Evolutionary conservation across 495 filamentous ascomycete species (phyloP).

Genomic region (Hyphodiscus hymeniophilus): DNA sequence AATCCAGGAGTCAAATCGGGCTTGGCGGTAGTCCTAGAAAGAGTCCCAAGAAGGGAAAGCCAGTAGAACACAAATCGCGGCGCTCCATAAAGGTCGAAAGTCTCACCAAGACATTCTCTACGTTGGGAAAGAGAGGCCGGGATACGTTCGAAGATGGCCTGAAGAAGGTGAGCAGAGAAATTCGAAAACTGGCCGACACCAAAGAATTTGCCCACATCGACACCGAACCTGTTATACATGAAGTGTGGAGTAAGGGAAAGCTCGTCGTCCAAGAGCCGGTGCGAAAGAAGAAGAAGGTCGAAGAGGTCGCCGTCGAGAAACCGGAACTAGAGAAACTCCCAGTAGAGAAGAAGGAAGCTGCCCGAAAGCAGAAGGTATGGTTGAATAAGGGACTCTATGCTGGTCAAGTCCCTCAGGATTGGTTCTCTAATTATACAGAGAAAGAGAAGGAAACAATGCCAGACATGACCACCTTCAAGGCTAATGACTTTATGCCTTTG

Average conservation of each 20-base stretch:
- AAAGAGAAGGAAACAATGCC: slow-evolving; percentile 51
- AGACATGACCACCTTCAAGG: slow-evolving; percentile 32
- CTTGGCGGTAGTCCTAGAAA: slow-evolving; percentile 11
- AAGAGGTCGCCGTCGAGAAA: slow-evolving; percentile 23
- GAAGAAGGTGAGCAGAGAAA: slow-evolving; percentile 25
- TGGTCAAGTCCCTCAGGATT: slow-evolving; percentile 60
- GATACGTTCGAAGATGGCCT: slow-evolving; percentile 34
- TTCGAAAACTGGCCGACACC: slow-evolving; percentile 42
- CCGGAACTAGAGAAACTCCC: slow-evolving; percentile 32
- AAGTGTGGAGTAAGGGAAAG: slow-evolving; percentile 49
- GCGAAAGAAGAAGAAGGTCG: slow-evolving; percentile 36
- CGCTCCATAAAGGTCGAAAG: slow-evolving; percentile 40
- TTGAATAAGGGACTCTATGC: slow-evolving; percentile 78
- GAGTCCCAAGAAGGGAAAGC: slow-evolving; percentile 5
- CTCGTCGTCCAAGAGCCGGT: slow-evolving; percentile 28
- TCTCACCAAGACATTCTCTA: slow-evolving; percentile 34
- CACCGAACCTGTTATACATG: slow-evolving; percentile 35
- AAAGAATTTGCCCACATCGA: slow-evolving; percentile 47
- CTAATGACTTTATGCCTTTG: slow-evolving; percentile 43
- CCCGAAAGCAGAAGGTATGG: slow-evolving; percentile 59
- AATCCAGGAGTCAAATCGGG: slow-evolving; percentile 14
- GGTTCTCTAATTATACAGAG: slow-evolving; percentile 48
- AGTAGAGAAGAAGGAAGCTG: slow-evolving; percentile 31
- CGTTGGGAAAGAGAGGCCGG: slow-evolving; percentile 35
- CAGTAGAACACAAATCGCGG: slow-evolving; percentile 24